Conservation (phyloP, 257 asterid species). For the Solanum infundibuliforme region DNA sequence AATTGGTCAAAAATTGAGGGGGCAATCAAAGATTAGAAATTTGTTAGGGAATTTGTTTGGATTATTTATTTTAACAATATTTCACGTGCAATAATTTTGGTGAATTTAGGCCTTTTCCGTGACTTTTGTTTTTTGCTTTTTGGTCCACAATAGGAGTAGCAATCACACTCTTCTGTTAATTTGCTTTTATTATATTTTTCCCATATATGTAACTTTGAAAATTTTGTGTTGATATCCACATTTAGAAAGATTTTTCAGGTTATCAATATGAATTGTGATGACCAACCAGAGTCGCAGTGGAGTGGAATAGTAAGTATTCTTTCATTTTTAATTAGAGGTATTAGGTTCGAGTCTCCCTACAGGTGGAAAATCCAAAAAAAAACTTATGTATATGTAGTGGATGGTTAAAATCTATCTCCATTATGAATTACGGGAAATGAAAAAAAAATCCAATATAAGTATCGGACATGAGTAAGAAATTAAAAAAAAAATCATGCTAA, state of each 20-base stretch:
- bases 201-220: not conserved
- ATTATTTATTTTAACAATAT: not conserved
- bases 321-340: not conserved
- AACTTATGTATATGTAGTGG: fast-evolving
- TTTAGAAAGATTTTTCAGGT: not conserved
- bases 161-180: not conserved
- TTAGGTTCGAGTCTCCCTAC: not conserved
- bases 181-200: not conserved
- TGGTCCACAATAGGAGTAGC: not conserved
- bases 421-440: not conserved
- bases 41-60: not conserved
- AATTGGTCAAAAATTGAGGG: not conserved
- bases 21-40: not conserved
- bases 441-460: not conserved
- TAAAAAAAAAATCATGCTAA: not conserved
- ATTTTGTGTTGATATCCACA: not conserved
- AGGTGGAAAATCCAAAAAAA: too few relatives aligned
- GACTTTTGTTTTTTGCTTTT: not conserved
- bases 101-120: not conserved
- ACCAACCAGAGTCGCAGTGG: fast-evolving
- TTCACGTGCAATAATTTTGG: not conserved
- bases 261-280: not conserved
- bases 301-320: fast-evolving
- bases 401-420: fast-evolving
- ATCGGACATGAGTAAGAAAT: not conserved